phyloP scores from a whole-genome alignment of 805 yeast species.

The Lachancea fermentati region DNA sequence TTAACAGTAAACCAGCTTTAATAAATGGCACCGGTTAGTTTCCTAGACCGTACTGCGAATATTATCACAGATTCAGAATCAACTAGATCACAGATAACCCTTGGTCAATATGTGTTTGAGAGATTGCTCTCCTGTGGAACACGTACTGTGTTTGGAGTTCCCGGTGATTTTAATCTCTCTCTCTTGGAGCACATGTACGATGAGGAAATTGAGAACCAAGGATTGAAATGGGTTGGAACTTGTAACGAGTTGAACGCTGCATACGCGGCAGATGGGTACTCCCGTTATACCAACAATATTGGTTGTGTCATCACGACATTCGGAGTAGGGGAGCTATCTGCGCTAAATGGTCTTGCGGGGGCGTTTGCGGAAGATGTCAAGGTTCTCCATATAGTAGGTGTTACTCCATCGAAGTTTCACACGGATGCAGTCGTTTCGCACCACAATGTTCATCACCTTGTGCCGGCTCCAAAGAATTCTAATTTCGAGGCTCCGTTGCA shows the following conservation, averaged over 20 bases:
- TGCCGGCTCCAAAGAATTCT: slow-evolving; percentile 43
- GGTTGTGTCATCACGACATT: slow-evolving; percentile 63
- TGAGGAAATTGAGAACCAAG: slow-evolving; percentile 20
- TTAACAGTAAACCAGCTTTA: too few relatives aligned
- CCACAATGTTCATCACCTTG: slow-evolving; percentile 52
- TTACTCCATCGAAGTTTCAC: slow-evolving; percentile 34
- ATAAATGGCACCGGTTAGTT: background rate
- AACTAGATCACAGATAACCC: slow-evolving; percentile 33
- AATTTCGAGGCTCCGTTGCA: slow-evolving; percentile 55
- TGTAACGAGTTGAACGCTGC: slow-evolving; percentile 90
- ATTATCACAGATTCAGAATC: too few relatives aligned
- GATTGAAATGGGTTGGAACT: slow-evolving; percentile 68
- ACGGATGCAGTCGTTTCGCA: slow-evolving; percentile 17
- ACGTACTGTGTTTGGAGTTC: slow-evolving; percentile 65
- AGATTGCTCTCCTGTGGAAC: slow-evolving; percentile 52
- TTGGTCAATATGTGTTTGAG: slow-evolving; percentile 62
- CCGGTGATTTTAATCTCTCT: slow-evolving; percentile 69
- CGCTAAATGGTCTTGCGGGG: slow-evolving; percentile 77
- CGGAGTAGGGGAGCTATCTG: slow-evolving; percentile 88
- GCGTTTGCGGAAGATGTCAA: slow-evolving; percentile 79
- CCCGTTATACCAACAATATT: slow-evolving; percentile 56
- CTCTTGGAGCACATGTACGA: slow-evolving; percentile 64
- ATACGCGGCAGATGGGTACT: slow-evolving; percentile 87
- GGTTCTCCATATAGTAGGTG: slow-evolving; percentile 78
- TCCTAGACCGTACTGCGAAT: too few relatives aligned